Percentiles rank a stretch among this genome's conserved stretches.
Evolutionary conservation across 2,329 filamentous ascomycete species (phyloP).

Genomic region (Torrubiella hemipterigena): DNA sequence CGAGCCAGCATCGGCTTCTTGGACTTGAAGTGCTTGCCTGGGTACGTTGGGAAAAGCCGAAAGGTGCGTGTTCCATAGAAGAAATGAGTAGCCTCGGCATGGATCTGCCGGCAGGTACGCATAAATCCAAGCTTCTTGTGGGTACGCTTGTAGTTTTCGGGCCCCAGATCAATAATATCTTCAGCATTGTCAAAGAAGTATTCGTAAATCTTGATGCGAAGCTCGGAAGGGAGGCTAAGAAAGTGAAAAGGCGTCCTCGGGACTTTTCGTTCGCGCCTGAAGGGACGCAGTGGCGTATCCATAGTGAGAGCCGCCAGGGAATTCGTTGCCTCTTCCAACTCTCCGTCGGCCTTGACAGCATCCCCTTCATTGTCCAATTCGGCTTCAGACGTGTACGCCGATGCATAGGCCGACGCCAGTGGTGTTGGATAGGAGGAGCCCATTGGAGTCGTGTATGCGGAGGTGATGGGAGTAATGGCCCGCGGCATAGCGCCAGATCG

Average conservation of each 20-base stretch:
- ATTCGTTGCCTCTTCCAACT: constrained; percentile 22
- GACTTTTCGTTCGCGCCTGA: constrained; percentile 18
- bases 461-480: constrained; percentile 11
- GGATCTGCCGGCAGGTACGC: constrained; percentile 46
- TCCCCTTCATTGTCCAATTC: no score
- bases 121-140: constrained; percentile 48
- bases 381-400: constrained; percentile 22
- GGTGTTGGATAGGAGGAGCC: constrained; percentile 21
- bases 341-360: no score
- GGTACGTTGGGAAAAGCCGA: constrained; percentile 54
- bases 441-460: constrained; percentile 9
- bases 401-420: constrained; percentile 22
- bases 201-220: constrained; percentile 58
- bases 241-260: constrained; percentile 46
- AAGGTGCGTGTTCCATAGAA: constrained; percentile 54
- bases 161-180: constrained; percentile 52
- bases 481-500: constrained; percentile 7
- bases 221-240: constrained; percentile 54
- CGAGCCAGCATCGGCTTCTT: constrained; percentile 61
- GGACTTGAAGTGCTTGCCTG: constrained; percentile 57
- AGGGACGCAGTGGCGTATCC: constrained; percentile 19
- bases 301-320: constrained; percentile 32
- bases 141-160: constrained; percentile 50
- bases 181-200: constrained; percentile 44
- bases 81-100: constrained; percentile 49